Base-by-base conservation (phyloP, 257 asterid genomes). In the Nicotiana attenuata region DNA sequence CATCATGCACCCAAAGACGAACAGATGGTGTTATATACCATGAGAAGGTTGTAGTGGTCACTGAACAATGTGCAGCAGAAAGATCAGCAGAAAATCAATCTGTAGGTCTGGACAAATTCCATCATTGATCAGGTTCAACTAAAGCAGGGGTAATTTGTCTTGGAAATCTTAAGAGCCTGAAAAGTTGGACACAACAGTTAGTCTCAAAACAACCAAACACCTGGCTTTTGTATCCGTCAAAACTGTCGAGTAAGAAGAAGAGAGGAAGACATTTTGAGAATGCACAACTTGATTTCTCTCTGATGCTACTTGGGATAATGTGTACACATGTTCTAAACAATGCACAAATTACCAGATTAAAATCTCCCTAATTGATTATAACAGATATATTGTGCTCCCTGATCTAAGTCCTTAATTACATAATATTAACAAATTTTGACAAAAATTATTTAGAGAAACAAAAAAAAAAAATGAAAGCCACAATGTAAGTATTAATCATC, bases 231-330 rank as follows among this genome's bases (percentile, higher is more conserved):
- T 24, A 17, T 24, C 79, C 45, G 14, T 50, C 79, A 73, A 33
- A 73, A 24, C 7, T 73, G 14, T 26, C 50, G 61, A 73, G 41
- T 50, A 50, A 45, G 79, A 24, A 7, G 31, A n/a, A 71, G 78
- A 41, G 59, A 45, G 59, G 22, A 50, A 45, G 79, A 45, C 22
- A 73, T 3, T 45, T 73, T 47, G 63, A 50, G 61, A 73, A 47
- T 73, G 24, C 22, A 47, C 41, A 22, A 47, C 79, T 73, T 73
- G 61, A 73, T 73, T 73, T 14, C 79, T 47, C 79, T 73, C 41
- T 45, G 60, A 47, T 47, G 63, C 45, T 24, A 24, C 8, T 47
- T 14, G 15, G 63, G 3, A 0, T 47, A 8, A 50, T 73, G 1
- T 3, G 63, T 24, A 50, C 4, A 24, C 22, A 73, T 24, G 63